Evolutionary conservation across 2,329 filamentous ascomycete genomes (phyloP).

Genomic region (Venturia pyrina): DNA sequence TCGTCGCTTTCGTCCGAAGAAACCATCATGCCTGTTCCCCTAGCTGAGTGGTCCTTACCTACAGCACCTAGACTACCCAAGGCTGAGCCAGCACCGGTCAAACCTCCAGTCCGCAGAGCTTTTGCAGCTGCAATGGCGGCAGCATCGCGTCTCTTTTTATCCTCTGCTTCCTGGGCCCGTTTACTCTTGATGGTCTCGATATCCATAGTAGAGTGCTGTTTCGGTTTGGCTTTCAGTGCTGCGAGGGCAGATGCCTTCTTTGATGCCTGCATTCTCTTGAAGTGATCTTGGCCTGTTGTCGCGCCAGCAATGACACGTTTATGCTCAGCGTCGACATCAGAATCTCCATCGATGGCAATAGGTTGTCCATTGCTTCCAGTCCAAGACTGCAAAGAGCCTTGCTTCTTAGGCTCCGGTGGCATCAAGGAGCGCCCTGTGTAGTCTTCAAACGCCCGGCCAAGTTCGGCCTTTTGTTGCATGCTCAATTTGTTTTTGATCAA

Average conservation of each 20-base stretch:
- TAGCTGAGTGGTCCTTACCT: slow-evolving; percentile 67
- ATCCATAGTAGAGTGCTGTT: slow-evolving; percentile 29
- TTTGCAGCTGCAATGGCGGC: slow-evolving; percentile 62
- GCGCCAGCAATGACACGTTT: slow-evolving; percentile 7
- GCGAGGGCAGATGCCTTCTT: slow-evolving; percentile 13
- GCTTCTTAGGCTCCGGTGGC: slow-evolving; percentile 37
- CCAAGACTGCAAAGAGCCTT: slow-evolving; percentile 53
- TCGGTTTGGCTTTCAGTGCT: slow-evolving; percentile 22
- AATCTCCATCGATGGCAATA: slow-evolving; percentile 1
- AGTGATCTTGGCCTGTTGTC: slow-evolving; percentile 5
- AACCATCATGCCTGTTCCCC: slow-evolving; percentile 74
- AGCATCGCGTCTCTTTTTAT: slow-evolving; percentile 61
- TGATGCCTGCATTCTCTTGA: slow-evolving; percentile 14
- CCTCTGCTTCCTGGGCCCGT: slow-evolving; percentile 64
- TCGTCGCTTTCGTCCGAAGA: slow-evolving; percentile 56
- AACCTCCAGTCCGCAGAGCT: slow-evolving; percentile 24
- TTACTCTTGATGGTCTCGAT: slow-evolving; percentile 56
- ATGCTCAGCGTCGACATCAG: slow-evolving; percentile 4
- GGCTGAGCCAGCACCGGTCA: slow-evolving; percentile 60
- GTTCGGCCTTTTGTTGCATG: slow-evolving; percentile 6
- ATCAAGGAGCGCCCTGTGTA: slow-evolving; percentile 4
- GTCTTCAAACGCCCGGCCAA: slow-evolving; percentile 10
- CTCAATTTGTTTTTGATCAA: slow-evolving; percentile 10
- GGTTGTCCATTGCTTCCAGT: slow-evolving; percentile 27
- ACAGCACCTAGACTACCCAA: slow-evolving; percentile 60